phyloP scores from a whole-genome alignment of 306 rosid species.

The Casuarina cunninghamiana region DNA sequence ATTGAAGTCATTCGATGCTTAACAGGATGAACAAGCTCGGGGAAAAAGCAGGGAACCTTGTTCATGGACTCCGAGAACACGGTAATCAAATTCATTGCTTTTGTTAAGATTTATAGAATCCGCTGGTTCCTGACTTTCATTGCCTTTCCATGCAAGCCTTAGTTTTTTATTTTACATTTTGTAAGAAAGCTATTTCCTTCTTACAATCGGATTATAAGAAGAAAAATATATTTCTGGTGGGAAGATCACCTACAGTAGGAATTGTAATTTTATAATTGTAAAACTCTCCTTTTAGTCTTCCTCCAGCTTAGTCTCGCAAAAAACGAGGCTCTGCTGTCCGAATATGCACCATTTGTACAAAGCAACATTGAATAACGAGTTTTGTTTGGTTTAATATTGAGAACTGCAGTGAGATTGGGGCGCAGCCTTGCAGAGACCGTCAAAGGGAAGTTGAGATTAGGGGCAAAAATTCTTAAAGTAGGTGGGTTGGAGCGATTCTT shows the following conservation, averaged over 20 bases:
- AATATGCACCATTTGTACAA: background rate
- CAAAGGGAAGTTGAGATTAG: slow-evolving; percentile 67
- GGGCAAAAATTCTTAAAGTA: slow-evolving; percentile 63
- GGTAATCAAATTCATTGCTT: slow-evolving; percentile 24
- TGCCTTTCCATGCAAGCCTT: background rate
- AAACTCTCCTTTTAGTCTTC: no score
- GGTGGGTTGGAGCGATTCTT: slow-evolving; percentile 69
- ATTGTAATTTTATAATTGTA: no score
- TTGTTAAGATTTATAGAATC: background rate
- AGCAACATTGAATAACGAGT: slow-evolving; percentile 7
- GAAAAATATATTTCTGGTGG: background rate
- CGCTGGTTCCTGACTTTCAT: background rate
- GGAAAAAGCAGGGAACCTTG: slow-evolving; percentile 30
- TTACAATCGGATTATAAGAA: no score
- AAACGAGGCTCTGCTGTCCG: background rate
- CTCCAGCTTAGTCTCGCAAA: background rate
- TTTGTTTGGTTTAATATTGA: background rate
- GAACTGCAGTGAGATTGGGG: slow-evolving; percentile 56
- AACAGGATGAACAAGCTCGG: slow-evolving; percentile 33
- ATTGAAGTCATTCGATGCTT: slow-evolving; percentile 34
- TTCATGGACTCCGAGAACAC: slow-evolving; percentile 45
- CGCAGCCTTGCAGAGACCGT: slow-evolving; percentile 61
- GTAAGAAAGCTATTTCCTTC: no score
- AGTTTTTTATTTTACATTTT: background rate
- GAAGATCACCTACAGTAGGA: background rate